Evolutionary conservation across 2,329 filamentous ascomycete species (phyloP), one percentile per base, ranked within the genome.

Genomic region (Ceratocystis colombiana): DNA sequence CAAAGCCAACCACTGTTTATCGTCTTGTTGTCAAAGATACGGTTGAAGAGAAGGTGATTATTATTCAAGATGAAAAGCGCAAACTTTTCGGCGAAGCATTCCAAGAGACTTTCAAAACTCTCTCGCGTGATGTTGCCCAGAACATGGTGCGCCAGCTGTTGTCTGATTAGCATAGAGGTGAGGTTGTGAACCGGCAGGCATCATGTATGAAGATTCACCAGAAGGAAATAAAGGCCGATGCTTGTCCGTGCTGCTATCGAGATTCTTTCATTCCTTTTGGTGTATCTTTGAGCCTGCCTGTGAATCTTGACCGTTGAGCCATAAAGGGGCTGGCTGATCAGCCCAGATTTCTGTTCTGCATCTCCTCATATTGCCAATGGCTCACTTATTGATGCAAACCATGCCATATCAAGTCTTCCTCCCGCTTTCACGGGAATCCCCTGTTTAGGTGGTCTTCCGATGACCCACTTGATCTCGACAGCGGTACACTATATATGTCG

Each of bases 41-140:
- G 6, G 85, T 96, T 4, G 92, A 96, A 74, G 88, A 96, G 73
- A 80, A 85, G 0, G 90, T 96, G 22, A 77, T 96, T 46, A 81
- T 85, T 20, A 85, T 95, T 61, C 91, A 96, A 74, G 79, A 82
- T 48, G 84, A 88, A 71, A 96, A 96, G 79, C 81, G 90, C 50
- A 82, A 87, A 71, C 76, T 96, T 63, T 90, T 94, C 74, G 83
- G 80, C 45, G 83, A 89, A 71, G 90, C 90, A 0, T 94, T 96
- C 76, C 82, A 86, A 67, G 91, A 95, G 76, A 88, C 87, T 68
- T 76, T 75, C 3, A 80, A 69, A 61, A 41, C 33, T 7, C 66
- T 69, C 17, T 64, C 62, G 5, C 59, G 25, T 5, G 15, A 37
- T 6, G 63, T 55, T 41, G 57, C 63, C 15, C 59, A 66, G n/a